Conservation (phyloP, 2,329 filamentous ascomycete genomes). For the Passalora sequoiae region DNA sequence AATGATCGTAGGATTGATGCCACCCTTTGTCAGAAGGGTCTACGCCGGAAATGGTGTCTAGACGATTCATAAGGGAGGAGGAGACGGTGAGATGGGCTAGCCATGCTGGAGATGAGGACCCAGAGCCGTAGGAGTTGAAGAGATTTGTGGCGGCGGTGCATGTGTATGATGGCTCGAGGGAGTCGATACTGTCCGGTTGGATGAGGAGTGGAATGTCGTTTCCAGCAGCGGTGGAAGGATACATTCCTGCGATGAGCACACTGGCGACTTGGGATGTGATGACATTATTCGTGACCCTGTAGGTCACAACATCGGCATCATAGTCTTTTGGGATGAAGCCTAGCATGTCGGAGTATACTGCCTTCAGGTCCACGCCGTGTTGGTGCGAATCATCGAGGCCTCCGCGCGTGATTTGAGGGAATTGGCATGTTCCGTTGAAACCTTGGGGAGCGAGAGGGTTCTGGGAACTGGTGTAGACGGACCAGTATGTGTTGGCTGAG, state of each 20-base stretch:
- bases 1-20: constrained; percentile 71
- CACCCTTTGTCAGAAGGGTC: constrained; percentile 53
- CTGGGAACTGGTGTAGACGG: constrained; percentile 53
- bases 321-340: constrained; percentile 57
- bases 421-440: constrained; percentile 70
- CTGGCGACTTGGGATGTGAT: constrained; percentile 78
- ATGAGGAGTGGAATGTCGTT: constrained; percentile 38
- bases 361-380: constrained; percentile 70
- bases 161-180: constrained; percentile 66
- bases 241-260: constrained; percentile 70
- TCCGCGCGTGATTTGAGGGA: constrained; percentile 69
- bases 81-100: constrained; percentile 57
- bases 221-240: constrained; percentile 35
- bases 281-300: constrained; percentile 73
- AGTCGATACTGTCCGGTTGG: constrained; percentile 58
- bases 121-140: constrained; percentile 43
- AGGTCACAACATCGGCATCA: constrained; percentile 48
- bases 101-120: constrained; percentile 52
- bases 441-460: constrained; percentile 65
- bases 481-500: constrained; percentile 60
- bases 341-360: constrained; percentile 68
- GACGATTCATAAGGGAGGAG: constrained; percentile 49
- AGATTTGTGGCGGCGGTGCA: constrained; percentile 52
- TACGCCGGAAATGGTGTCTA: constrained; percentile 67
- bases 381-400: constrained; percentile 70